A percentile compares a stretch with the other conserved stretches of the same genome.
Evolutionary conservation across 1,139 yeast genomes (phyloP).

Genomic region (Taiozyma onychis): DNA sequence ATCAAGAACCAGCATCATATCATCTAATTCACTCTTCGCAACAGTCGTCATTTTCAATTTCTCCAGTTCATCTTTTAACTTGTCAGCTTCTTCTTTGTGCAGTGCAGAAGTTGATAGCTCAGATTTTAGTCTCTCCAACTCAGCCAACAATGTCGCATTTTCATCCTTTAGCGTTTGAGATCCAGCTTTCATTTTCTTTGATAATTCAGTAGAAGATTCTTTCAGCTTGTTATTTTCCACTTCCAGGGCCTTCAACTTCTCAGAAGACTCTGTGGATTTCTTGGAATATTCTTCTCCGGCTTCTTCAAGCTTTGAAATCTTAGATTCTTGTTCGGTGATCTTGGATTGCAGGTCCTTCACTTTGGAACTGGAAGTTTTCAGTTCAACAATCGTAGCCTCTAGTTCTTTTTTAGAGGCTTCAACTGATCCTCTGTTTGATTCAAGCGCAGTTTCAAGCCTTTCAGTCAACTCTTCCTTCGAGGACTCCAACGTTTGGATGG

Average conservation of each 20-base stretch:
- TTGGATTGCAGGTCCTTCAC: neutral
- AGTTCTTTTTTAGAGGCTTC: slow-evolving; percentile 2
- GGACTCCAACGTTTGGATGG: neutral
- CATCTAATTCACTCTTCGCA: slow-evolving; percentile 65
- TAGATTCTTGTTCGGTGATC: neutral
- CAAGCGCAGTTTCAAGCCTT: neutral
- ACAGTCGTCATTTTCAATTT: slow-evolving; percentile 29
- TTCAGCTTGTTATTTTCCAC: slow-evolving; percentile 1
- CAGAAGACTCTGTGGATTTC: neutral
- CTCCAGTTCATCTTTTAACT: slow-evolving; percentile 8
- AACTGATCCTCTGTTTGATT: neutral
- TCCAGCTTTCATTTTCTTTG: neutral
- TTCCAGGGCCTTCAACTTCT: neutral
- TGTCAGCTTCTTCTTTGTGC: slow-evolving; percentile 2
- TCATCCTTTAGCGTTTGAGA: neutral
- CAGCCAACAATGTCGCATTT: neutral
- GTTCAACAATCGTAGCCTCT: slow-evolving; percentile 4
- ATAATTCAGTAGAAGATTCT: slow-evolving; percentile 3
- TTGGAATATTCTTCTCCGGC: neutral
- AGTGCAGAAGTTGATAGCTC: neutral
- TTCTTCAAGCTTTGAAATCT: slow-evolving; percentile 1
- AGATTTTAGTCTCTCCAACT: neutral
- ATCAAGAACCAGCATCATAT: slow-evolving; percentile 64
- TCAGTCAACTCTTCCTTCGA: neutral
- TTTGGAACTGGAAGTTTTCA: neutral